Evolutionary conservation across 2,329 filamentous ascomycete species (phyloP), one percentile per base, ranked within the genome.

Genomic region (Lachnellula arida): DNA sequence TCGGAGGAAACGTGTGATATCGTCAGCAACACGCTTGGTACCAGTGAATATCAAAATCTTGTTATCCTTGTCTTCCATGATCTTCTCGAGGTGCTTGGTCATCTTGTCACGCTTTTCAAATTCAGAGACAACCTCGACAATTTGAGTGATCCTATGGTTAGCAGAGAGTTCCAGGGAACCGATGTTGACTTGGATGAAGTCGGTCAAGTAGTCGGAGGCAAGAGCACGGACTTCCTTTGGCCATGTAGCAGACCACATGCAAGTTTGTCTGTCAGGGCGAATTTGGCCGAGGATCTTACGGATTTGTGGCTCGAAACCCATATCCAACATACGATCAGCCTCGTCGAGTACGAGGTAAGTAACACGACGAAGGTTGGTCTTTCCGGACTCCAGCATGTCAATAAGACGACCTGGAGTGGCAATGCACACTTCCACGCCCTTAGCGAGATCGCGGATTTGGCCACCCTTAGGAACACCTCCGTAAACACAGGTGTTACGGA

Each of bases 191-290:
- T 99, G 94, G 68, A 97, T 97, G 76, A 94, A 97, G 73, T 99
- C 88, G 67, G 88, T 86, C 68, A 96, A 83, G 80, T 94, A 97
- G 72, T 97, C 92, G 51, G 86, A 79, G 54, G 92, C 93, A 67
- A 97, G 81, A 72, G 92, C 88, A 70, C 93, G 90, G 66, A 99
- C 93, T 75, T 97, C 93, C 82, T 97, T 97, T 70, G 94, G 94
- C 92, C 94, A 99, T 6, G 94, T 99, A 67, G 94, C 94, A 59
- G 94, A 99, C 91, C 93, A 99, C 91, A 99, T 96, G 80, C 94
- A 94, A 61, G 94, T 99, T 76, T 99, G 94, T 81, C 94, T 88
- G 73, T 99, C 94, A 53, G 94, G 94, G 67, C 94, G 91, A 75
- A 97, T 97, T 78, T 99, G 94, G 62, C 88, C 83, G 66, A 99